These are phyloP conservation scores for Venturia carpophila DNA, from an alignment of 2,329 filamentous ascomycete genomes.

Conservation along the genomic window DNA sequence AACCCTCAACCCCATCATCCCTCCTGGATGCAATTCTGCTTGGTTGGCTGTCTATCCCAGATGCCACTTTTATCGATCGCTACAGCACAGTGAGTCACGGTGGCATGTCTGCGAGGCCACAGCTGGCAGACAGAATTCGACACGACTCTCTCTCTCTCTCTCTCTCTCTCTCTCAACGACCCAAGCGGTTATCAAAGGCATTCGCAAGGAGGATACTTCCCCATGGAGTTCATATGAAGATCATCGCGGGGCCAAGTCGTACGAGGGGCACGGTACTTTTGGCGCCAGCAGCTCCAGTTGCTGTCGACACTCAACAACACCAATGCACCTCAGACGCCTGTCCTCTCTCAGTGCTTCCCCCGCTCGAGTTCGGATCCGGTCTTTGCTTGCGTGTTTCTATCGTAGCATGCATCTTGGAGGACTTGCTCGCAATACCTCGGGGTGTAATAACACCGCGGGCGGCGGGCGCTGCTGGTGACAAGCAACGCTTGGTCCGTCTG, in stretches of 20 bases:
- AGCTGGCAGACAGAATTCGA: too few relatives aligned
- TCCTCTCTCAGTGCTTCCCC: not conserved
- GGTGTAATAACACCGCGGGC: not conserved
- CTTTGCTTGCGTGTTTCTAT: not conserved
- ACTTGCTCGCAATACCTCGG: not conserved
- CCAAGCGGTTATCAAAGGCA: too few relatives aligned
- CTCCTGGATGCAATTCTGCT: too few relatives aligned
- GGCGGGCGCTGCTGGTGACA: not conserved
- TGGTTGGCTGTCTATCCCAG: too few relatives aligned
- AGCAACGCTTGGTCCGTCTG: not conserved
- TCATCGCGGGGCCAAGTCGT: not conserved
- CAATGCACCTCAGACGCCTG: not conserved
- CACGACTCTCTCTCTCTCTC: too few relatives aligned
- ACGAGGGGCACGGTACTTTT: not conserved
- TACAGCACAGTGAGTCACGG: too few relatives aligned
- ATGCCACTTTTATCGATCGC: too few relatives aligned
- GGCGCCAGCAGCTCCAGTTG: not conserved
- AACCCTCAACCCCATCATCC: too few relatives aligned
- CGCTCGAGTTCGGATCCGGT: not conserved
- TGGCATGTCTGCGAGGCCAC: too few relatives aligned
- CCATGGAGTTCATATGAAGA: not conserved
- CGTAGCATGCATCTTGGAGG: not conserved
- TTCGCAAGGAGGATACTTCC: not conserved
- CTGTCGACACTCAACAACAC: not conserved
- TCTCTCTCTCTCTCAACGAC: too few relatives aligned